Evolutionary conservation across 2,329 filamentous ascomycete genomes (phyloP).

Genomic region (Aspergillus oerlinghausenensis): DNA sequence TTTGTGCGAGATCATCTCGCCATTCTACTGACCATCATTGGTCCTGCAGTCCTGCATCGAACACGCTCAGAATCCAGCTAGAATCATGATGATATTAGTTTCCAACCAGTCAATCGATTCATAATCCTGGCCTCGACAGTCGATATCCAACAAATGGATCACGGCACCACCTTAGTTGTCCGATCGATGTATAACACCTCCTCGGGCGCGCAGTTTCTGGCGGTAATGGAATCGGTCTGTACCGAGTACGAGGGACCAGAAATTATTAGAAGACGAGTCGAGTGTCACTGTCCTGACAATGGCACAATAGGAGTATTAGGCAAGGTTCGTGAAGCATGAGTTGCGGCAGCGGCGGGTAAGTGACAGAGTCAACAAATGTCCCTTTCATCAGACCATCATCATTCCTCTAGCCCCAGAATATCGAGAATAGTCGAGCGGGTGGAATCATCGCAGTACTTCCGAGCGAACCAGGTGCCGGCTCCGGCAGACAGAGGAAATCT

Average conservation of each 20-base stretch:
- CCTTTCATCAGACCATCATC: not conserved
- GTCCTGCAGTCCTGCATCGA: constrained; percentile 1
- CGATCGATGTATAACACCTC: not conserved
- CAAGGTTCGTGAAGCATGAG: not conserved
- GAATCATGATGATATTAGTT: not conserved
- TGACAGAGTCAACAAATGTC: not conserved
- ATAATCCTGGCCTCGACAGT: not conserved
- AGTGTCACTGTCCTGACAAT: not conserved
- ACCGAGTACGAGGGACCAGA: not conserved
- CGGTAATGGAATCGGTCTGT: too few relatives aligned
- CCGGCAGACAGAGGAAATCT: not conserved
- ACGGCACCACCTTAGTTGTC: not conserved
- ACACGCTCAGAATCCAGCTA: constrained; percentile 3
- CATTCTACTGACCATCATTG: not conserved
- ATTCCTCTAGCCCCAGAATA: not conserved
- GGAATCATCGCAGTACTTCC: not conserved
- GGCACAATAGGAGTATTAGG: not conserved
- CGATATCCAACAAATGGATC: not conserved
- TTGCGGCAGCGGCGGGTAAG: constrained; percentile 15
- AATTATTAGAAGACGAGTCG: not conserved
- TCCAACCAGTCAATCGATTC: not conserved
- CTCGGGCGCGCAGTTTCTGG: not conserved
- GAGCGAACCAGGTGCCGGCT: not conserved
- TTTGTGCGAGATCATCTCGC: constrained; percentile 1
- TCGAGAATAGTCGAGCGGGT: constrained; percentile 7